Evolutionary conservation across 345 rosid genomes (phyloP).

Genomic region (Populus deltoides): DNA sequence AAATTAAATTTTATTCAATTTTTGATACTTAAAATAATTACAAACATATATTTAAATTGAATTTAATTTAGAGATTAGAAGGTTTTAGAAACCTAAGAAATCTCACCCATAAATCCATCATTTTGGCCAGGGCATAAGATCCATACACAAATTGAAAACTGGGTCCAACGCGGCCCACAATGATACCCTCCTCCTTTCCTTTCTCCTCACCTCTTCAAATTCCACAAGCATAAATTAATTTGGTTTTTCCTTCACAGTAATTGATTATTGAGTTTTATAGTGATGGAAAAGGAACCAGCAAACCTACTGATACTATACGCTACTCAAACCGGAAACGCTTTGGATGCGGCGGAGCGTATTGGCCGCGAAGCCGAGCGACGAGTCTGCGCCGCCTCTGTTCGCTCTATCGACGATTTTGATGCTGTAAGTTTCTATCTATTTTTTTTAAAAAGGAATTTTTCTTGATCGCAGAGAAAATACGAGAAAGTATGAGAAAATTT

Average conservation of each 20-base stretch:
- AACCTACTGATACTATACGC: conserved; percentile 65
- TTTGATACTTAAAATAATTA: too few species aligned
- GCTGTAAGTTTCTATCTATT: conserved; percentile 35
- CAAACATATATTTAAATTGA: too few species aligned
- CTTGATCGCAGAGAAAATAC: not conserved
- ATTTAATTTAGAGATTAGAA: too few species aligned
- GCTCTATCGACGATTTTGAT: conserved; percentile 61
- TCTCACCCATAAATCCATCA: too few species aligned
- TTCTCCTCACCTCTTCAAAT: not conserved
- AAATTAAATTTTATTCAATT: too few species aligned
- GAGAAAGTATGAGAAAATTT: not conserved
- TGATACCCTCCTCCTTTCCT: too few species aligned
- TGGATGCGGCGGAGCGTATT: conserved; percentile 83
- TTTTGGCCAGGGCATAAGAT: too few species aligned
- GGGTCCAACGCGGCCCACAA: too few species aligned
- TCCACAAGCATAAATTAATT: not conserved
- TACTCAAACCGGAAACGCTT: conserved; percentile 76
- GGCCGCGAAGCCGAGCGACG: conserved; percentile 77
- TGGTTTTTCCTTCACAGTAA: not conserved
- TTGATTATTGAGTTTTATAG: not conserved
- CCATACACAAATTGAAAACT: too few species aligned
- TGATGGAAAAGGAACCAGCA: conserved; percentile 41
- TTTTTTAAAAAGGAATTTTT: not conserved
- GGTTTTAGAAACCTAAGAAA: too few species aligned
- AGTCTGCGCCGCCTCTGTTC: conserved; percentile 48